Evolutionary conservation across 2,329 filamentous ascomycete species (phyloP).

Genomic region (Gyromitra esculenta): DNA sequence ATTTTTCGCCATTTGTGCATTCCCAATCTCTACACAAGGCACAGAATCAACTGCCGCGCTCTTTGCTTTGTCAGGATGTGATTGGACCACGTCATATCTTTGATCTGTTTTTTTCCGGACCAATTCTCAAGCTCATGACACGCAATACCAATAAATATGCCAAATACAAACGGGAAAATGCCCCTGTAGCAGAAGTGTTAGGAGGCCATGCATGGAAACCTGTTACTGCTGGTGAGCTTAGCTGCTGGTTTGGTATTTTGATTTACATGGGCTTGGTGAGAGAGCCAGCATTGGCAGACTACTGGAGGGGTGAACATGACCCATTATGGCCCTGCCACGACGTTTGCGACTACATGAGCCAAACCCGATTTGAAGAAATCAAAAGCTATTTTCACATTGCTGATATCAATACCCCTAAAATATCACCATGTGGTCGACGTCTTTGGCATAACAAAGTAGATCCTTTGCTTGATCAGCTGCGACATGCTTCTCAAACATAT

Average conservation of each 20-base stretch:
- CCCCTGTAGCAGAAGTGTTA: background rate
- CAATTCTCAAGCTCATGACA: background rate
- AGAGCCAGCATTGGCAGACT: slow-evolving; percentile 21
- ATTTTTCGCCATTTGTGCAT: background rate
- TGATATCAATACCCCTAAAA: background rate
- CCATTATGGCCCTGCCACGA: background rate
- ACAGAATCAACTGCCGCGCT: background rate
- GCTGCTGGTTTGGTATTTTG: slow-evolving; percentile 29
- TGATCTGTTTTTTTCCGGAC: background rate
- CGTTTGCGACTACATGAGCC: background rate
- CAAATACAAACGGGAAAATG: background rate
- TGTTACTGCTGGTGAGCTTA: background rate
- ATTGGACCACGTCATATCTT: background rate
- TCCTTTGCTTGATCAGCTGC: background rate
- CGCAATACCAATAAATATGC: background rate
- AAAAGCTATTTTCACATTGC: background rate
- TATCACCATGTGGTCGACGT: background rate
- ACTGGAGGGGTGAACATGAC: background rate
- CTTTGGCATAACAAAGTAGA: background rate
- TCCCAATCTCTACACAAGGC: background rate
- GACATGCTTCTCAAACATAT: slow-evolving; percentile 16
- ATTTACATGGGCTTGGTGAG: slow-evolving; percentile 26
- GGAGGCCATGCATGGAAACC: background rate
- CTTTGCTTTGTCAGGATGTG: background rate
- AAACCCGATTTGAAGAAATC: background rate